Evolutionary conservation across 495 filamentous ascomycete genomes (phyloP), one percentile per base, ranked within the genome.

Genomic region (Diplogelasinospora grovesii): DNA sequence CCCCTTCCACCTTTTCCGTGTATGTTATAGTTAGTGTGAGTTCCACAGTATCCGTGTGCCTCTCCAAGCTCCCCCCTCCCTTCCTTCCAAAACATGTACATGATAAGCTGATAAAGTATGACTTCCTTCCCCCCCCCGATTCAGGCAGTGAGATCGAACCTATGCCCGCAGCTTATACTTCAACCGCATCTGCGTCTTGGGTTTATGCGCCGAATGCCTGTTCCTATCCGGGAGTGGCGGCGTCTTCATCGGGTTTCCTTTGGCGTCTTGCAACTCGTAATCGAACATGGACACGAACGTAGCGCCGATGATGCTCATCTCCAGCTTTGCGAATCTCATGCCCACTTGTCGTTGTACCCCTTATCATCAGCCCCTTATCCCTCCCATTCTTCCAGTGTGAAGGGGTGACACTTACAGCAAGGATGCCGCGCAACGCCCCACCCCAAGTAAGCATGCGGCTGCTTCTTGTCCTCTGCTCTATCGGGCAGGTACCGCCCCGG

Each of bases 351-450:
- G n/a, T n/a, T 8, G 11, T 3, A 32, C 16, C 29, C 13, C 18
- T 22, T 14, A 36, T 5, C 15, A 22, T n/a, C 4, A 23, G 33
- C 15, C 16, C 4, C 8, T 21, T 14, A 21, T 3, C 3, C 4
- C 9, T 21, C 6, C 20, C n/a, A n/a, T n/a, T n/a, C n/a, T n/a
- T n/a, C n/a, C n/a, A n/a, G n/a, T n/a, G n/a, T n/a, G n/a, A 13
- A 13, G n/a, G 28, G 36, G 21, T 16, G 21, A 10, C 5, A 38
- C 22, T 31, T 25, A 45, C 42, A 2, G 47, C 71, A 75, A 4
- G 63, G 68, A 50, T 75, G 67, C 19, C 66, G 47, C 1, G 52
- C 68, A 2, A 41, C 24, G 21, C 70, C 70, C 70, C 69, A 74
- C 6, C 69, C 69, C 4, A 71, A 10, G 26, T 54, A 73, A 1